Evolutionary conservation across 1,139 yeast species (phyloP).

Genomic region (Ogataea hybrid): DNA sequence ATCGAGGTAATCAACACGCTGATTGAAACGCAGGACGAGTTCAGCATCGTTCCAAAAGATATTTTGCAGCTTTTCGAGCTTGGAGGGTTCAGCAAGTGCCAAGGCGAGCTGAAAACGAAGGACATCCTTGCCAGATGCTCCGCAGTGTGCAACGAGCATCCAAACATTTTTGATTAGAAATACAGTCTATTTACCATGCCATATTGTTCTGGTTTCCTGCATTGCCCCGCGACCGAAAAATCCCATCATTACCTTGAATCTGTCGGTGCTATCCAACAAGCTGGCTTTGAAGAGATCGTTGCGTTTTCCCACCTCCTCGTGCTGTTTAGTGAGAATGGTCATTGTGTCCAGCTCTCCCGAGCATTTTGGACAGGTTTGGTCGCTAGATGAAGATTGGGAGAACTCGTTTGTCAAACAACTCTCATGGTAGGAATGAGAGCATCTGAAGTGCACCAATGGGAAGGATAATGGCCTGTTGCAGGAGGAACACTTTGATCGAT

Average conservation of each 20-base stretch:
- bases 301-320: constrained; percentile 59
- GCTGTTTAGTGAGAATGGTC: constrained; percentile 55
- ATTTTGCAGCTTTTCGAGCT: constrained; percentile 32
- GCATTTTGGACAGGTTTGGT: constrained; percentile 67
- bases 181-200: constrained; percentile 12
- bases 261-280: constrained; percentile 57
- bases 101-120: constrained; percentile 25
- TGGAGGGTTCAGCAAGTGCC: constrained; percentile 28
- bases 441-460: constrained; percentile 82
- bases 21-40: constrained; percentile 79
- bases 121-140: constrained; percentile 30
- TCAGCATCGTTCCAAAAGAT: constrained; percentile 72
- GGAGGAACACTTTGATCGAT: constrained; percentile 66
- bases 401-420: constrained; percentile 60
- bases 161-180: constrained; percentile 15
- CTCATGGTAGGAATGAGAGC: constrained; percentile 86
- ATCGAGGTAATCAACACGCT: constrained; percentile 87
- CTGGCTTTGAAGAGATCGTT: constrained; percentile 61
- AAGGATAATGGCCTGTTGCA: constrained; percentile 71
- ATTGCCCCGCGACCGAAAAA: constrained; percentile 87
- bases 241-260: constrained; percentile 74
- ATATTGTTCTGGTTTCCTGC: constrained; percentile 38
- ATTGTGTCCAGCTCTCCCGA: constrained; percentile 66
- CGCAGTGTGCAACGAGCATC: constrained; percentile 15
- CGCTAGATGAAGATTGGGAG: constrained; percentile 20